Conservation (phyloP, 2,329 filamentous ascomycete genomes). For the Albifimbria verrucaria region DNA sequence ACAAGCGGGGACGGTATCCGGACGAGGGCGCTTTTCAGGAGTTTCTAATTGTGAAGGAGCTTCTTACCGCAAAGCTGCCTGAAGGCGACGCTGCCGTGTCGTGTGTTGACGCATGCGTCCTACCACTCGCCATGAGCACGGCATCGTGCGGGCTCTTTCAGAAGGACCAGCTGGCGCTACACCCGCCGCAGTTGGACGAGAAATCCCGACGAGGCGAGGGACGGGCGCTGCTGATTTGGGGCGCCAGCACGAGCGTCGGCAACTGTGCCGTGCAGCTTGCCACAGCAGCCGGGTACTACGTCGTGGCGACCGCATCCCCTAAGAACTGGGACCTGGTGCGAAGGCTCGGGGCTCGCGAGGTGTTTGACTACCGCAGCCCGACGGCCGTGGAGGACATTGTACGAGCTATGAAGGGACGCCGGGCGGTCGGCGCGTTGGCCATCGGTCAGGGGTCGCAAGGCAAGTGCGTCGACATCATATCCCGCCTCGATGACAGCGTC, state of each 20-base stretch:
- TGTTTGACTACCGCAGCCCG: constrained; percentile 37
- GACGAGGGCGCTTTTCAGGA: constrained; percentile 8
- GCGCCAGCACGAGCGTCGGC: constrained; percentile 44
- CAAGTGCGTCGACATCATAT: constrained; percentile 5
- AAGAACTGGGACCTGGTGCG: constrained; percentile 37
- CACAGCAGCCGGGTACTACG: constrained; percentile 36
- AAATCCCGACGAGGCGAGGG: neutral
- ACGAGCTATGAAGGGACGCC: neutral
- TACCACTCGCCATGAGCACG: constrained; percentile 13
- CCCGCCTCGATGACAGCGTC: neutral
- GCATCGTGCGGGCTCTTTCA: constrained; percentile 14
- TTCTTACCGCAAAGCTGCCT: constrained; percentile 5
- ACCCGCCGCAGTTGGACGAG: constrained; percentile 7
- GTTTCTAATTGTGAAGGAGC: constrained; percentile 1
- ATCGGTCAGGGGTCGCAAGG: constrained; percentile 4
- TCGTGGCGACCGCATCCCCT: constrained; percentile 37
- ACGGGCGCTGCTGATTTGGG: constrained; percentile 31
- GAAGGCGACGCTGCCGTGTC: neutral
- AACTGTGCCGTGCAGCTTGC: constrained; percentile 43
- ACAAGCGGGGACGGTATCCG: neutral
- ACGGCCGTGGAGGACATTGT: constrained; percentile 10
- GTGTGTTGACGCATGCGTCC: constrained; percentile 7
- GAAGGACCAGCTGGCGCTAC: constrained; percentile 14
- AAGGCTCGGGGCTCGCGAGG: constrained; percentile 35
- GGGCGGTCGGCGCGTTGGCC: constrained; percentile 9